These are phyloP conservation scores for Aureobasidium mangrovei DNA, from an alignment of 2,329 filamentous ascomycete genomes.

Conservation along the genomic window DNA sequence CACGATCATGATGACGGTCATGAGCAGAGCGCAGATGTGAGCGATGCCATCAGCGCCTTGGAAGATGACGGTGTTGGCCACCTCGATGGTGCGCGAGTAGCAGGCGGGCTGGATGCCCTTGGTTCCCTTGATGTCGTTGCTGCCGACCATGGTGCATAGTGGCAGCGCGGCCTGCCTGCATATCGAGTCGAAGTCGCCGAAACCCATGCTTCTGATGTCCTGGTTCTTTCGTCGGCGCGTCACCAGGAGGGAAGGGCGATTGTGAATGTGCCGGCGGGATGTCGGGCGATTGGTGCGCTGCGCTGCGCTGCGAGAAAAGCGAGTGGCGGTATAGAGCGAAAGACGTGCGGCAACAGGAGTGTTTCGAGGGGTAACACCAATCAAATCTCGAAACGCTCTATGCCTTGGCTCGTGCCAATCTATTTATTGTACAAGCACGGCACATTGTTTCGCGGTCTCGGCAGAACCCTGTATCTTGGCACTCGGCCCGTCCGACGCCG, in stretches of 20 bases:
- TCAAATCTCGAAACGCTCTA: not conserved
- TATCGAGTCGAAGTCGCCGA: slow-evolving; percentile 82
- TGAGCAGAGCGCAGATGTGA: slow-evolving; percentile 80
- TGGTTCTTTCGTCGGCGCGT: not conserved
- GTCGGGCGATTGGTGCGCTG: not conserved
- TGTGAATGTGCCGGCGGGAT: too few species aligned
- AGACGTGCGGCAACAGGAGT: not conserved
- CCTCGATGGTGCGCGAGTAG: slow-evolving; percentile 88
- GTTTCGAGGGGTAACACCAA: slow-evolving; percentile 10
- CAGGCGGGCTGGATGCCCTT: slow-evolving; percentile 69
- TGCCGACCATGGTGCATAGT: slow-evolving; percentile 76
- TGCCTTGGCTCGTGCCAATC: not conserved
- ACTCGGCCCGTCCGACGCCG: too few species aligned
- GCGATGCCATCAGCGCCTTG: slow-evolving; percentile 83
- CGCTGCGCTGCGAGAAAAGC: not conserved
- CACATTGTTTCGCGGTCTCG: too few species aligned
- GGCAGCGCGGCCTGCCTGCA: slow-evolving; percentile 80
- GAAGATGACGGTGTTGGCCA: slow-evolving; percentile 98
- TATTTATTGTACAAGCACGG: not conserved
- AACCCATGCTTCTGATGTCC: slow-evolving; percentile 55
- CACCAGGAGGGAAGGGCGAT: not conserved
- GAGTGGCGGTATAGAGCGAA: slow-evolving; percentile 1
- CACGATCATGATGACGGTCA: slow-evolving; percentile 96
- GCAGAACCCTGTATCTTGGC: too few species aligned
- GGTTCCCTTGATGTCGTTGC: slow-evolving; percentile 57